A percentile compares a stretch with the other conserved stretches of the same genome.
Evolutionary conservation across 1,284 basidiomycete species (phyloP).

Genomic region (Rhodotorula sp.): DNA sequence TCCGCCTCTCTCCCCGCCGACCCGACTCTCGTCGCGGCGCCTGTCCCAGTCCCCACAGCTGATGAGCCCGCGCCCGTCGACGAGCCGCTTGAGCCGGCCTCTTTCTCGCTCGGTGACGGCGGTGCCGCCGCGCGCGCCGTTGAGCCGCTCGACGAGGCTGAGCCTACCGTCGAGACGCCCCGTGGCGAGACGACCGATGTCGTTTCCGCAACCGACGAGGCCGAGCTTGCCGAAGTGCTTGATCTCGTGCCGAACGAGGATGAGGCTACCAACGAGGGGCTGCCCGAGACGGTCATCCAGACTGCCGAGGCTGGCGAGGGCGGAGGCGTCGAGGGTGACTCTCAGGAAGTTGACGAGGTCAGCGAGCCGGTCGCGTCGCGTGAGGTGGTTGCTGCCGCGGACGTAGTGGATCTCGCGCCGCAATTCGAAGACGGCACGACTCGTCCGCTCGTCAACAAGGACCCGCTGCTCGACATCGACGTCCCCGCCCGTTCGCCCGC

Average conservation of each 20-base stretch:
- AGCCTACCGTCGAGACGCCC: not conserved
- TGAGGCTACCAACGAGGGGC: too few species aligned
- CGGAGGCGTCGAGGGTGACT: not conserved
- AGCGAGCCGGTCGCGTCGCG: too few species aligned
- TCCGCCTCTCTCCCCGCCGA: not conserved
- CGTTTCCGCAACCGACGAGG: not conserved
- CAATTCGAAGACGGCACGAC: not conserved
- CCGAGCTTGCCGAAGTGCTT: not conserved
- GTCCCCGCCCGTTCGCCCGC: conserved; percentile 7
- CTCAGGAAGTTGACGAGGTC: not conserved
- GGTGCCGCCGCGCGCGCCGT: conserved; percentile 10
- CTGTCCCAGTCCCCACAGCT: not conserved
- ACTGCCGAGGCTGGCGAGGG: not conserved
- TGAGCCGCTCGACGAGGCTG: not conserved
- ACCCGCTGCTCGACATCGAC: conserved; percentile 20
- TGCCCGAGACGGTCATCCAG: not conserved
- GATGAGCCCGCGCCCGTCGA: not conserved
- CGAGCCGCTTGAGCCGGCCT: too few species aligned
- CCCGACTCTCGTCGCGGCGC: not conserved
- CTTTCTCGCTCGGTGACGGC: conserved; percentile 4
- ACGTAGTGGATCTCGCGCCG: not conserved
- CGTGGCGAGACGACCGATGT: too few species aligned
- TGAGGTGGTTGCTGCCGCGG: too few species aligned
- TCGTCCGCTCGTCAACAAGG: conserved; percentile 28
- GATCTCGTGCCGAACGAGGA: not conserved